These are phyloP conservation scores for Melastoma candidum DNA, from an alignment of 441 rosid genomes.

Conservation along the genomic window DNA sequence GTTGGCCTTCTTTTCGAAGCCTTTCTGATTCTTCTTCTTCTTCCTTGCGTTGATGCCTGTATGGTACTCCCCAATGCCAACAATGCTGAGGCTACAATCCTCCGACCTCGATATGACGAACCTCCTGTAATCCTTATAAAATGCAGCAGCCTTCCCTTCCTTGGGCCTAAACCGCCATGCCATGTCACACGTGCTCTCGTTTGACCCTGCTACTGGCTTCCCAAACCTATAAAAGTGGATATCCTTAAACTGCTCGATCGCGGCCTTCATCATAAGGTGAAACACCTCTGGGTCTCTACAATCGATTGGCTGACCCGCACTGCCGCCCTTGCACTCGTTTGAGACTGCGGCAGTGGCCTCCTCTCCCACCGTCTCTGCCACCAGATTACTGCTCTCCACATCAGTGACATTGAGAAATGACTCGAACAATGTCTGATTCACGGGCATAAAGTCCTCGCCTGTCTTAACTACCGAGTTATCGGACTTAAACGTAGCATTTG, in stretches of 20 bases:
- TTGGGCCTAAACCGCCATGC: slow-evolving; percentile 90
- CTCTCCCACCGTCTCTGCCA: neutral
- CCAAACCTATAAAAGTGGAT: slow-evolving; percentile 83
- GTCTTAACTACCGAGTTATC: slow-evolving; percentile 64
- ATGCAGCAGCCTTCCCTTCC: slow-evolving; percentile 74
- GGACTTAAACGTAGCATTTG: slow-evolving; percentile 73
- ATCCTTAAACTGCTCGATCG: slow-evolving; percentile 72
- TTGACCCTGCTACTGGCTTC: slow-evolving; percentile 49
- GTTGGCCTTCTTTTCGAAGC: slow-evolving; percentile 38
- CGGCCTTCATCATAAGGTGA: slow-evolving; percentile 76
- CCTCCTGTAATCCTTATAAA: slow-evolving; percentile 80
- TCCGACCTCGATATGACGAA: slow-evolving; percentile 52
- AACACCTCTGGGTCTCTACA: slow-evolving; percentile 82
- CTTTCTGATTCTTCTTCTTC: slow-evolving; percentile 65
- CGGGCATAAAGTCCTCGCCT: slow-evolving; percentile 81
- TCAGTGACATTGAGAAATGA: slow-evolving; percentile 60
- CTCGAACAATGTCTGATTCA: slow-evolving; percentile 54
- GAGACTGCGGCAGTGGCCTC: slow-evolving; percentile 4
- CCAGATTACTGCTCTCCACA: slow-evolving; percentile 24
- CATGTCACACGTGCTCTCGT: slow-evolving; percentile 65
- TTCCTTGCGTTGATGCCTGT: slow-evolving; percentile 82
- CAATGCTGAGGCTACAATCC: slow-evolving; percentile 53
- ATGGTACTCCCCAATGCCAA: slow-evolving; percentile 69
- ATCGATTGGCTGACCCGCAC: slow-evolving; percentile 36
- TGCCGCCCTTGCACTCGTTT: slow-evolving; percentile 37